Evolutionary conservation across 345 rosid species (phyloP).

Genomic region (Rhodomyrtus tomentosa): DNA sequence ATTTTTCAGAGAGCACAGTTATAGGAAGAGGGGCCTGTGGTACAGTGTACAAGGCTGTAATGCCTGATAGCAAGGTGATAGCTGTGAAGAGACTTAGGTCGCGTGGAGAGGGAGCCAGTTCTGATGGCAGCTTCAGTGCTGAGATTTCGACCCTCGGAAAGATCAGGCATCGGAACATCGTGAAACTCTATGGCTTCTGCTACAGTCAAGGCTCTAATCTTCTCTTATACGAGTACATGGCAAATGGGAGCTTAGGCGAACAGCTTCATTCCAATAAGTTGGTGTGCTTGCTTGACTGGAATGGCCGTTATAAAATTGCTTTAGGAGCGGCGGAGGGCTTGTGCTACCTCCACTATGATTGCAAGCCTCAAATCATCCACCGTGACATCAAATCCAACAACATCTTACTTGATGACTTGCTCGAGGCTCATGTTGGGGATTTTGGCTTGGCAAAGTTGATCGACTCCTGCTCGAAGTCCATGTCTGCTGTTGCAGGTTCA

Average conservation of each 20-base stretch:
- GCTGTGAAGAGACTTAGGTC: constrained; percentile 70
- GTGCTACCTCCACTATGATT: constrained; percentile 70
- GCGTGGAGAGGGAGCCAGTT: constrained; percentile 43
- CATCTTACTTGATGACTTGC: constrained; percentile 56
- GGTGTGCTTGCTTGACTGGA: constrained; percentile 42
- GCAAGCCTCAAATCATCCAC: constrained; percentile 67
- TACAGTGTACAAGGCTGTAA: constrained; percentile 54
- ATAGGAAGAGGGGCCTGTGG: constrained; percentile 86
- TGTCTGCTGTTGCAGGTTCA: constrained; percentile 86
- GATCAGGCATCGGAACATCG: constrained; percentile 73
- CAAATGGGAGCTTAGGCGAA: constrained; percentile 73
- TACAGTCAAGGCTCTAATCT: constrained; percentile 59
- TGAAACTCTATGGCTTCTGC: constrained; percentile 77
- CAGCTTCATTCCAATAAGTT: constrained; percentile 37
- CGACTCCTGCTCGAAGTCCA: constrained; percentile 66
- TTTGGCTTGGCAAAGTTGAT: constrained; percentile 76
- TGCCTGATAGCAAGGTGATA: constrained; percentile 47
- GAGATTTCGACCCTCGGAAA: constrained; percentile 77
- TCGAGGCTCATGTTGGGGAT: constrained; percentile 84
- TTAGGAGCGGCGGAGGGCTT: constrained; percentile 81
- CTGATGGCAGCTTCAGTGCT: constrained; percentile 59
- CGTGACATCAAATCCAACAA: constrained; percentile 82
- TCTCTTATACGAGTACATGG: constrained; percentile 70
- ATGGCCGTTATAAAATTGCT: constrained; percentile 51
- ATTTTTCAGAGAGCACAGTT: constrained; percentile 45